Evolutionary conservation across 768 basidiomycete species (phyloP).

Genomic region (Russula ochroleuca): DNA sequence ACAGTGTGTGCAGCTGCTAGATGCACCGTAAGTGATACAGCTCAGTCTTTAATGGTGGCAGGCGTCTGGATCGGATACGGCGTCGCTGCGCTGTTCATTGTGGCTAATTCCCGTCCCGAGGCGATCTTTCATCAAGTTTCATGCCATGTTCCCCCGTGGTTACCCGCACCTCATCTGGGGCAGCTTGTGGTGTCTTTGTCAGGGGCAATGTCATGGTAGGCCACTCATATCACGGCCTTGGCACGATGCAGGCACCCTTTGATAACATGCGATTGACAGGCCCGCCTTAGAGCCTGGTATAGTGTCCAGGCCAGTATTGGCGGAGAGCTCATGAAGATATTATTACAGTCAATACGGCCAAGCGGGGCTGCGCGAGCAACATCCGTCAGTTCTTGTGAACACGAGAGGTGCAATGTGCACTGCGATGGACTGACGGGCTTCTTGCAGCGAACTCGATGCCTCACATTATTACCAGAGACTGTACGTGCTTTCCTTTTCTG

Average conservation of each 20-base stretch:
- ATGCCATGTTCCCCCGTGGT: constrained; percentile 74
- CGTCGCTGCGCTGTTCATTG: constrained; percentile 58
- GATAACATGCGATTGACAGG: not conserved
- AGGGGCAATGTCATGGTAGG: constrained; percentile 69
- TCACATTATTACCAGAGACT: constrained; percentile 68
- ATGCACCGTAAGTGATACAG: constrained; percentile 69
- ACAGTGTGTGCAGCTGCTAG: constrained; percentile 48
- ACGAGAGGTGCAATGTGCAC: not conserved
- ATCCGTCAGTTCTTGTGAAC: constrained; percentile 48
- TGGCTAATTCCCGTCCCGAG: constrained; percentile 72
- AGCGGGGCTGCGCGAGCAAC: constrained; percentile 45
- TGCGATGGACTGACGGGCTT: constrained; percentile 9
- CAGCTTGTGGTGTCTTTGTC: constrained; percentile 75
- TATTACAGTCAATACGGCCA: constrained; percentile 76
- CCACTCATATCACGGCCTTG: constrained; percentile 29
- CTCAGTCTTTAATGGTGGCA: constrained; percentile 79
- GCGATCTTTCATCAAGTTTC: constrained; percentile 73
- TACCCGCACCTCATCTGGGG: constrained; percentile 73
- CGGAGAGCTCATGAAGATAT: constrained; percentile 69
- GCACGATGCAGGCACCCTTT: not conserved
- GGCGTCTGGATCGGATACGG: constrained; percentile 54
- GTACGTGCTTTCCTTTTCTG: constrained; percentile 83
- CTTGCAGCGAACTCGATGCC: constrained; percentile 62
- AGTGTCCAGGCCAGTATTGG: constrained; percentile 80
- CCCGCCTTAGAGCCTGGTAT: constrained; percentile 58